Conservation (phyloP, 2,329 filamentous ascomycete genomes). For the Calonectria pauciramosa region DNA sequence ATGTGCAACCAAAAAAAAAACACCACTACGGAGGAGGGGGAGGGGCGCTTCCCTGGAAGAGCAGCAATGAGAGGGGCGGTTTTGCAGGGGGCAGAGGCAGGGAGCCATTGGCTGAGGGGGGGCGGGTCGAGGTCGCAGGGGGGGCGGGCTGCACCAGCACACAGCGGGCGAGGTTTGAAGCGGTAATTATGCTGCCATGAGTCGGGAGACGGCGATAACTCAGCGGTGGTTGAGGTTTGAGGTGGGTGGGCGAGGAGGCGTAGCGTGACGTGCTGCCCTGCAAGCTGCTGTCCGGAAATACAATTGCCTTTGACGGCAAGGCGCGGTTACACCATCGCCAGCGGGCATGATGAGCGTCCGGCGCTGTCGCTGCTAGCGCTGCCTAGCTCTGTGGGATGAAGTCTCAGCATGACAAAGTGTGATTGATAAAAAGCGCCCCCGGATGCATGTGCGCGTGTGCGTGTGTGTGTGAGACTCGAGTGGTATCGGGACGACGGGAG, state of each 20-base stretch:
- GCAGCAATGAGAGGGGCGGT: conserved; percentile 9
- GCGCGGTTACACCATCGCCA: conserved; percentile 19
- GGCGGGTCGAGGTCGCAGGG: background rate
- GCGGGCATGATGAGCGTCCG: conserved; percentile 6
- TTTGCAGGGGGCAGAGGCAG: background rate
- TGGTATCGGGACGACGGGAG: background rate
- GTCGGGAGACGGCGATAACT: conserved; percentile 3
- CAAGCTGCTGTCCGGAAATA: background rate
- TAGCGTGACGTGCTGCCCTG: conserved; percentile 3
- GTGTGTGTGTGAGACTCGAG: conserved; percentile 1
- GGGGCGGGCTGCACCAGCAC: background rate
- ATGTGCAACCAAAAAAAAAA: background rate
- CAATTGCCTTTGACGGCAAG: background rate
- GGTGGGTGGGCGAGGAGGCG: background rate
- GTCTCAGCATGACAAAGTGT: conserved; percentile 3
- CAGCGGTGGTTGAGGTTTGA: background rate
- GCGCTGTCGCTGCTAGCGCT: conserved; percentile 4
- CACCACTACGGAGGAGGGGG: background rate
- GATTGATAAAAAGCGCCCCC: background rate
- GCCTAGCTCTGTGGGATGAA: background rate
- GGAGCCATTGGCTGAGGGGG: background rate
- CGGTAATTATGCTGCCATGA: conserved; percentile 4
- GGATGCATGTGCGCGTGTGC: background rate
- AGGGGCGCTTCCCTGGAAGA: background rate
- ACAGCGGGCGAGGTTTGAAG: background rate